Base-by-base conservation (phyloP, 2,329 filamentous ascomycete species). In the Aspergillus ustus region DNA sequence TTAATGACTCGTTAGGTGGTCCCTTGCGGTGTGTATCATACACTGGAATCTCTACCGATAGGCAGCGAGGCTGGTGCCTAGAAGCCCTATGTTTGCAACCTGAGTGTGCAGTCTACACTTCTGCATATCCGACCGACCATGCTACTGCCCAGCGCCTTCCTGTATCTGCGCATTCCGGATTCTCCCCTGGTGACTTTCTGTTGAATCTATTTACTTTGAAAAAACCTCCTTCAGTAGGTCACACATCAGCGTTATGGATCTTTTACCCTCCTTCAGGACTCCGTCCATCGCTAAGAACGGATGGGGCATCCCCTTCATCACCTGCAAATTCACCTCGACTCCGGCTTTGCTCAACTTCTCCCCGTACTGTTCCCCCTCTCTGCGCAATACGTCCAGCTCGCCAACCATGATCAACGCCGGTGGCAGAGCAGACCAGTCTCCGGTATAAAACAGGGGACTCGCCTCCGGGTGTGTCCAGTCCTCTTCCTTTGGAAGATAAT, bases 201-300 rank as follows among this genome's bases (percentile, higher is more conserved):
- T 40, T 40, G 34, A 40, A 11, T 5, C 34, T 15, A 15, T 40
- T 25, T 15, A 40, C 11, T 11, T 25, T 9, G 17, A 71, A 55
- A 76, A 76, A 2, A 70, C 70, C 43, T 69, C 70, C 54, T 69
- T 67, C 60, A 75, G 57, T n/a, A 71, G 65, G 63, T 79, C 77
- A 61, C 77, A 79, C 69, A 79, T 74, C 60, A 80, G 63, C 0
- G 79, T 83, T 61, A 87, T 85, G 0, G 84, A 82, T 59, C 79
- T 73, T 64, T 73, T 80, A 0, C 83, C 85, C 57, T 82, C 83
- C 59, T 83, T 78, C 52, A 87, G 69, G 2, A 78, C 84, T 1
- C 76, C 82, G 68, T 87, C 84, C 84, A 87, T 86, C 2, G 83
- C 84, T 56, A 86, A 75, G 69, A 87, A 87, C 0, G 84, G 83